Conservation (phyloP, 2,329 filamentous ascomycete species). For the Teratosphaeria nubilosa region DNA sequence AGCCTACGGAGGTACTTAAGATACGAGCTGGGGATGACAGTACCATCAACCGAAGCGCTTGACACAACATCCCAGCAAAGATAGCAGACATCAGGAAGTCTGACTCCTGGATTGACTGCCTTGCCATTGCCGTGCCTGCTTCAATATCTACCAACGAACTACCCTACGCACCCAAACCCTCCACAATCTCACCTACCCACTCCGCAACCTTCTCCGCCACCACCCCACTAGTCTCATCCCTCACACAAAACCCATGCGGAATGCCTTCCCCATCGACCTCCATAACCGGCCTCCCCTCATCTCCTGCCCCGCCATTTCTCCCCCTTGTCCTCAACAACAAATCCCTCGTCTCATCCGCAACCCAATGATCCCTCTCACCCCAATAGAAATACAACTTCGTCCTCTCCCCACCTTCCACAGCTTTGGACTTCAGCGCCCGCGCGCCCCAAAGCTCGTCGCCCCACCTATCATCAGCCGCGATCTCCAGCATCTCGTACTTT, state of each 20-base stretch:
- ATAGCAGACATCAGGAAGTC: too few relatives aligned
- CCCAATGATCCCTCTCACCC: constrained; percentile 51
- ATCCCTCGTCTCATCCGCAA: constrained; percentile 48
- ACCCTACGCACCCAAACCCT: not conserved
- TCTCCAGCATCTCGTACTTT: constrained; percentile 47
- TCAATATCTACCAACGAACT: too few relatives aligned
- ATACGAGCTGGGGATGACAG: too few relatives aligned
- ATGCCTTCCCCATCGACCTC: constrained; percentile 44
- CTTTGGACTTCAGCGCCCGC: not conserved
- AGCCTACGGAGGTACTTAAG: too few relatives aligned
- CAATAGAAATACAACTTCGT: constrained; percentile 49
- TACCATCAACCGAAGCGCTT: too few relatives aligned
- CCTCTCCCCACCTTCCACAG: constrained; percentile 18
- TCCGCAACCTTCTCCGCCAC: constrained; percentile 43
- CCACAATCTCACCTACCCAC: constrained; percentile 18
- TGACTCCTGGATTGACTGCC: too few relatives aligned
- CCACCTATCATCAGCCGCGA: constrained; percentile 51
- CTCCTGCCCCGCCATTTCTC: constrained; percentile 9
- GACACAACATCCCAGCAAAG: too few relatives aligned
- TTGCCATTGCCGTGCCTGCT: too few relatives aligned
- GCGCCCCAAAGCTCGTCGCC: constrained; percentile 49
- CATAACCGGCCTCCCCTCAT: constrained; percentile 37
- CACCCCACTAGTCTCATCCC: constrained; percentile 24
- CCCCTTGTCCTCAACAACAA: constrained; percentile 38
- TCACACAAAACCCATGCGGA: constrained; percentile 51